Conservation (phyloP, 495 filamentous ascomycete species). For the Penicillium bovifimosum region DNA sequence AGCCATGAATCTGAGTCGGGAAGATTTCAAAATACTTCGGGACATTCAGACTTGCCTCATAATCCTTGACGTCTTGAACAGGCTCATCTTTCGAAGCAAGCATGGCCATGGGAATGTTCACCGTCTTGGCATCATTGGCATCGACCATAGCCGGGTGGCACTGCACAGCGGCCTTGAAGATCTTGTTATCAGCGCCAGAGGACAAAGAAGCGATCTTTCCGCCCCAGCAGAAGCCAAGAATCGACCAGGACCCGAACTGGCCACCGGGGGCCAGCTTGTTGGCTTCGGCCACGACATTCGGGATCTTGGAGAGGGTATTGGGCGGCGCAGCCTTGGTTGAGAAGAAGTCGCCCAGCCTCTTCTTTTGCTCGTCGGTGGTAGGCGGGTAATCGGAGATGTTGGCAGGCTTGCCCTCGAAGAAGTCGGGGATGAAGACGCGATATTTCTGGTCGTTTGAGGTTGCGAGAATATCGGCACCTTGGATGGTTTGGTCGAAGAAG, state of each 20-base stretch:
- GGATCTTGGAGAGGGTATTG: slow-evolving; percentile 58
- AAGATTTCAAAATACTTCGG: slow-evolving; percentile 78
- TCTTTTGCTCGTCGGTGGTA: slow-evolving; percentile 70
- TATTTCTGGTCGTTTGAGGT: slow-evolving; percentile 44
- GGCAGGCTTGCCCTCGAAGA: slow-evolving; percentile 48
- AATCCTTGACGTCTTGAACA: slow-evolving; percentile 62
- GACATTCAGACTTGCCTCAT: slow-evolving; percentile 58
- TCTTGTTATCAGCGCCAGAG: slow-evolving; percentile 46
- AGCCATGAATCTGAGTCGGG: slow-evolving; percentile 78
- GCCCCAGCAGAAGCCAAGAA: slow-evolving; percentile 94
- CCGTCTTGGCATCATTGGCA: slow-evolving; percentile 58
- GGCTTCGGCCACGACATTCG: slow-evolving; percentile 53
- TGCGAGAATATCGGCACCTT: slow-evolving; percentile 55
- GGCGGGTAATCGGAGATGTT: slow-evolving; percentile 61
- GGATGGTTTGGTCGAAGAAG: slow-evolving; percentile 49
- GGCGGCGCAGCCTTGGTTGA: slow-evolving; percentile 58
- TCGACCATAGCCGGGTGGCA: slow-evolving; percentile 88
- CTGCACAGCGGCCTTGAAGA: slow-evolving; percentile 65
- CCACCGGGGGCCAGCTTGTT: slow-evolving; percentile 37
- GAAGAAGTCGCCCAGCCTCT: slow-evolving; percentile 75
- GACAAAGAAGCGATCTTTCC: slow-evolving; percentile 72
- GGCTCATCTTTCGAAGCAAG: slow-evolving; percentile 66
- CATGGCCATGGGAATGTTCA: slow-evolving; percentile 59
- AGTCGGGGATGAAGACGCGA: slow-evolving; percentile 54
- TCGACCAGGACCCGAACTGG: slow-evolving; percentile 68